Evolutionary conservation across 1,284 basidiomycete genomes (phyloP).

Genomic region (Neotropicomus parvogracilis): DNA sequence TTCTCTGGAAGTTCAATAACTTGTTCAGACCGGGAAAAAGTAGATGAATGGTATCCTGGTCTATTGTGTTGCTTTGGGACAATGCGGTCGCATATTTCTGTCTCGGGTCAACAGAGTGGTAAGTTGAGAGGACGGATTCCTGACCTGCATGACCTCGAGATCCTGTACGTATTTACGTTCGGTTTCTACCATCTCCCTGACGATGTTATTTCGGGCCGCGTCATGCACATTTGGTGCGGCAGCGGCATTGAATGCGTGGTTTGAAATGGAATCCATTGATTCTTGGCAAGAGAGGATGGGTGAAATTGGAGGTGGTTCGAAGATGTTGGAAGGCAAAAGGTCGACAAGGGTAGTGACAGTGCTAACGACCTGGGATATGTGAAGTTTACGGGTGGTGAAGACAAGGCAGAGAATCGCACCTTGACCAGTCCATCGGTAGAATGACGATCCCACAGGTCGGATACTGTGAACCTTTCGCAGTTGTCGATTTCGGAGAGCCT

Average conservation of each 20-base stretch:
- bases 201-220: conserved; percentile 72
- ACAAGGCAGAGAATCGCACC: conserved; percentile 47
- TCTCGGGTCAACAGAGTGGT: conserved; percentile 13
- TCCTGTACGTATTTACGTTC: conserved; percentile 99
- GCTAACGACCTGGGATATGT: conserved; percentile 67
- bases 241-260: conserved; percentile 38
- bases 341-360: conserved; percentile 89
- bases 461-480: conserved; percentile 78
- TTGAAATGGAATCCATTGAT: conserved; percentile 55
- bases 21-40: conserved; percentile 96
- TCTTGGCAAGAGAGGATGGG: conserved; percentile 53
- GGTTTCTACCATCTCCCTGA: conserved; percentile 86
- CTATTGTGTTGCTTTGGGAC: conserved; percentile 78
- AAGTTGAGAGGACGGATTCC: conserved; percentile 24
- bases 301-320: conserved; percentile 63
- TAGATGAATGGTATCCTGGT: conserved; percentile 91
- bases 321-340: conserved; percentile 71
- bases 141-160: conserved; percentile 92
- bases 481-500: conserved; percentile 61
- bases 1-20: conserved; percentile 94
- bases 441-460: conserved; percentile 85
- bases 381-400: not conserved
- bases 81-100: conserved; percentile 83
- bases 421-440: conserved; percentile 95
- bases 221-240: conserved; percentile 56